phyloP scores from a whole-genome alignment of 495 filamentous ascomycete genomes.

The Astrothelium macrocarpum region DNA sequence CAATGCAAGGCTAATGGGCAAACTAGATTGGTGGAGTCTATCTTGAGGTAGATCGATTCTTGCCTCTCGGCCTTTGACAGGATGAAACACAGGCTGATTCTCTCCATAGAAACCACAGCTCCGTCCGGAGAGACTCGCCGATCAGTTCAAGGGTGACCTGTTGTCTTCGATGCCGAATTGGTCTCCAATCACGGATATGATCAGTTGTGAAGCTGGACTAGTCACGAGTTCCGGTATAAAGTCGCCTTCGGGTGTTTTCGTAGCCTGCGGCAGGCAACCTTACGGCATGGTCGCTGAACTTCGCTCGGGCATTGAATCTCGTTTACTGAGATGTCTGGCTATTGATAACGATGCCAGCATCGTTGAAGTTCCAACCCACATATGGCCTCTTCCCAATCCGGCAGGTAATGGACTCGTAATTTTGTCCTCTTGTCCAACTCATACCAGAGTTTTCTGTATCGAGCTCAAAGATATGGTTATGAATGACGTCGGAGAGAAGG shows the following conservation, averaged over 20 bases:
- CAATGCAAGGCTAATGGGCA: too few relatives aligned
- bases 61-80: neutral
- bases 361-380: constrained; percentile 12
- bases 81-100: neutral
- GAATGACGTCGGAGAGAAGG: too few relatives aligned
- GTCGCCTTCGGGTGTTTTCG: constrained; percentile 19
- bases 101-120: constrained; percentile 10
- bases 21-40: neutral
- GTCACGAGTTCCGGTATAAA: constrained; percentile 11
- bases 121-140: constrained; percentile 35
- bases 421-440: constrained; percentile 13
- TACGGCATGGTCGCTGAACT: constrained; percentile 29
- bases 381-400: constrained; percentile 20
- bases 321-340: constrained; percentile 7
- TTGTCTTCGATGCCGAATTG: constrained; percentile 66
- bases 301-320: constrained; percentile 23
- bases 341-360: neutral
- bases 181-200: constrained; percentile 64
- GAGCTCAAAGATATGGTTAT: constrained; percentile 10
- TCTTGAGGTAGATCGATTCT: neutral
- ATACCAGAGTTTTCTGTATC: constrained; percentile 10
- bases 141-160: constrained; percentile 36
- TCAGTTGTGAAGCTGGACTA: constrained; percentile 35
- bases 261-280: constrained; percentile 28
- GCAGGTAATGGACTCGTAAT: constrained; percentile 8